These are phyloP conservation scores for Penicillium steckii DNA, from an alignment of 495 filamentous ascomycete genomes.

Conservation along the genomic window DNA sequence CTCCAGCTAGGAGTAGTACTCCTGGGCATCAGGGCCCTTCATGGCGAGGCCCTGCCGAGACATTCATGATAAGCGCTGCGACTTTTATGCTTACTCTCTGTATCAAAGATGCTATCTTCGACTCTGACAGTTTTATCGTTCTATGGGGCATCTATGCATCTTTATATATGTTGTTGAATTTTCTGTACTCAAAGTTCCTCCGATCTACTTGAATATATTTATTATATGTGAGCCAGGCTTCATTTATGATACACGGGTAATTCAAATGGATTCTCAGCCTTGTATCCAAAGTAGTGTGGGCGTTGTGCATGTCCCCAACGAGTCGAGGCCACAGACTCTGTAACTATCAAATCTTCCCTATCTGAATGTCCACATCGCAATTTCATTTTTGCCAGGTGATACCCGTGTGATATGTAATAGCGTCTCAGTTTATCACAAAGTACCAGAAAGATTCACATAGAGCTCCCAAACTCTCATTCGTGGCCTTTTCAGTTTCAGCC, in stretches of 20 bases:
- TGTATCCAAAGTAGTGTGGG: neutral
- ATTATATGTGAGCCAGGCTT: neutral
- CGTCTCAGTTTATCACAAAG: neutral
- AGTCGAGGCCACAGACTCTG: neutral
- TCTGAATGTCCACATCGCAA: neutral
- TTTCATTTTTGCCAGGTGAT: no score
- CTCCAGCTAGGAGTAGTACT: neutral
- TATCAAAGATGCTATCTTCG: neutral
- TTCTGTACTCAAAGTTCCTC: neutral
- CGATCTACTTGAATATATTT: neutral
- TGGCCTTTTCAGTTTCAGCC: no score
- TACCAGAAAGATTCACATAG: no score
- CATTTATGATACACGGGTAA: neutral
- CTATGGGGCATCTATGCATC: neutral
- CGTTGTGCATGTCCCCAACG: neutral
- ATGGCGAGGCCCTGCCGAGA: neutral
- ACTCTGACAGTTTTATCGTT: neutral
- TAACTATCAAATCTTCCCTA: no score
- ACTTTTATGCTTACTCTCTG: neutral
- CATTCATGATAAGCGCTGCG: neutral
- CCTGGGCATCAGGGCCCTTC: neutral
- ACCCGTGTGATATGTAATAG: neutral
- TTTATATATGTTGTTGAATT: neutral
- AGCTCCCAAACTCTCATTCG: no score
- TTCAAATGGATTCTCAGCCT: neutral